Conservation (phyloP, 305 asterid species). For the Solanum chacoense region DNA sequence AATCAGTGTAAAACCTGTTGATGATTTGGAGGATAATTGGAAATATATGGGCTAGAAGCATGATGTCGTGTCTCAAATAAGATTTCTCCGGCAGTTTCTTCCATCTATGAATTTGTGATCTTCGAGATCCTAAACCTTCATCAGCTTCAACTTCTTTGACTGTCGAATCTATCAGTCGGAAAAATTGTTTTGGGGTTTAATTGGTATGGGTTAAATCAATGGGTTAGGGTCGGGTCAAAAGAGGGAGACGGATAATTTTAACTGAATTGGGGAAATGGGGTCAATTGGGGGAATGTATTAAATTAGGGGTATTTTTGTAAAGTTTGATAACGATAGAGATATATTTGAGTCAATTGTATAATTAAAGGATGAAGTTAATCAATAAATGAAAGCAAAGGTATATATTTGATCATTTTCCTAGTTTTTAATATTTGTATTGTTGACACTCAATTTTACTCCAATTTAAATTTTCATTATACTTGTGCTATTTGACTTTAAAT, state of each 20-base stretch:
- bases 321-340: neutral
- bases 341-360: neutral
- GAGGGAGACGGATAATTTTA: neutral
- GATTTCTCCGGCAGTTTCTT: slow-evolving; percentile 32
- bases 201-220: neutral
- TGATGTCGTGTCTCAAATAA: slow-evolving; percentile 72
- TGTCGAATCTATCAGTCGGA: neutral
- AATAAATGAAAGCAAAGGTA: too few species aligned
- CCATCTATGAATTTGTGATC: slow-evolving; percentile 24
- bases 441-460: too few species aligned
- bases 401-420: too few species aligned
- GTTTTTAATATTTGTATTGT: neutral
- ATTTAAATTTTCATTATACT: too few species aligned
- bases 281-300: neutral
- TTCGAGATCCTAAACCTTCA: slow-evolving; percentile 27
- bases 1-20: slow-evolving; percentile 26
- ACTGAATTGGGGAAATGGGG: neutral
- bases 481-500: too few species aligned
- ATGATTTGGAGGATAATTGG: slow-evolving; percentile 73
- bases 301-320: neutral
- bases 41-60: slow-evolving; percentile 58
- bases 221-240: neutral
- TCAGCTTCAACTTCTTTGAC: neutral
- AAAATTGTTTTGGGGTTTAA: neutral
- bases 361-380: neutral